These are phyloP conservation scores for Eutrema japonicum DNA, from an alignment of 345 rosid genomes.

Conservation along the genomic window DNA sequence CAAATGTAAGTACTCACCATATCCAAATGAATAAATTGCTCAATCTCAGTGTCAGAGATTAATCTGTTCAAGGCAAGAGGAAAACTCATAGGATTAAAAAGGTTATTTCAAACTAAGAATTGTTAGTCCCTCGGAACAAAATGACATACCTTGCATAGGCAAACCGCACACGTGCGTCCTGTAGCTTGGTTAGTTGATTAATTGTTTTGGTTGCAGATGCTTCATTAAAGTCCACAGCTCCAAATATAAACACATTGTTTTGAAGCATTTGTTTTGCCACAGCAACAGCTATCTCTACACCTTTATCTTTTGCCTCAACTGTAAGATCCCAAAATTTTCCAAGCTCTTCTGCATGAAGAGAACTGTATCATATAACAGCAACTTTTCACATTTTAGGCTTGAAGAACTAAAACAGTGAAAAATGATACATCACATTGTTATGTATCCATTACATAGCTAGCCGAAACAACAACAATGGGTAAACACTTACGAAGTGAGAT, in stretches of 20 bases:
- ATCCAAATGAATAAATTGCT: conserved; percentile 72
- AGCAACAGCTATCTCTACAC: conserved; percentile 51
- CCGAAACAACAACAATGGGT: background rate
- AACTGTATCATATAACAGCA: conserved; percentile 49
- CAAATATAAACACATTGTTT: conserved; percentile 65
- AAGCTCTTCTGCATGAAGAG: conserved; percentile 65
- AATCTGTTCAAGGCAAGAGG: conserved; percentile 52
- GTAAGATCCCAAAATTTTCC: conserved; percentile 65
- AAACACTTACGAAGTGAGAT: conserved; percentile 64
- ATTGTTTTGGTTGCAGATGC: conserved; percentile 49
- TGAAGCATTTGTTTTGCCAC: conserved; percentile 72
- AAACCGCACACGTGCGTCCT: conserved; percentile 59
- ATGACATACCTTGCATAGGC: conserved; percentile 65
- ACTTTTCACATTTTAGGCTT: conserved; percentile 4
- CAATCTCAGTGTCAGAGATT: conserved; percentile 57
- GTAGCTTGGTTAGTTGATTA: conserved; percentile 55
- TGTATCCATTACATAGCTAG: background rate
- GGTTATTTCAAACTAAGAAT: background rate
- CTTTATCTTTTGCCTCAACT: conserved; percentile 55
- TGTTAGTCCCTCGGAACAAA: background rate
- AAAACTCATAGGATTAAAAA: conserved; percentile 26
- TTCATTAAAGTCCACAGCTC: conserved; percentile 62
- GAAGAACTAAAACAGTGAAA: conserved; percentile 1
- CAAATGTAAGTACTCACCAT: conserved; percentile 55
- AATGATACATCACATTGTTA: conserved; percentile 25